phyloP scores from a whole-genome alignment of 2,329 filamentous ascomycete species.

The Aspergillus sp. region DNA sequence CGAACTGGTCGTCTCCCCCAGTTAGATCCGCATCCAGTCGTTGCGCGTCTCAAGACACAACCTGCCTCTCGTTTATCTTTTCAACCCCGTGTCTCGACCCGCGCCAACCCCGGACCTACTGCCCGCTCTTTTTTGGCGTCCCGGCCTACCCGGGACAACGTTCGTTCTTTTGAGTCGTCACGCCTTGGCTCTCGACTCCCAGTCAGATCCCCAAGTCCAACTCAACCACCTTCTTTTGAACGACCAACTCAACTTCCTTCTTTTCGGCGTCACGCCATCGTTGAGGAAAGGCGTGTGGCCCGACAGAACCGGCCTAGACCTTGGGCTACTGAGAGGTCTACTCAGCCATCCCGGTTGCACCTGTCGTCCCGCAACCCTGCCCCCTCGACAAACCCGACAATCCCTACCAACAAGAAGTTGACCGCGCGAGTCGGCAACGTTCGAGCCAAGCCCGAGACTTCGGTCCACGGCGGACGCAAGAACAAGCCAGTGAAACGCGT shows the following conservation, averaged over 20 bases:
- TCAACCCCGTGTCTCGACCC: conserved; percentile 12
- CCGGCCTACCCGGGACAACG: conserved; percentile 9
- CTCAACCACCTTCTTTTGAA: conserved; percentile 6
- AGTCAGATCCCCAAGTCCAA: conserved; percentile 11
- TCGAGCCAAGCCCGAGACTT: conserved; percentile 15
- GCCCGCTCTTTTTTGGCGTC: conserved; percentile 13
- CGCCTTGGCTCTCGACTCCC: conserved; percentile 20
- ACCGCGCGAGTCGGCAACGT: conserved; percentile 11
- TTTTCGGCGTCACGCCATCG: conserved; percentile 4
- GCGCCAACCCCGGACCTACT: conserved; percentile 14
- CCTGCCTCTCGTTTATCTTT: conserved; percentile 10
- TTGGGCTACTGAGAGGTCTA: conserved; percentile 11
- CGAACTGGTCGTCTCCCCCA: neutral
- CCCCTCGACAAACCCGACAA: neutral
- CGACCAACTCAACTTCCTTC: conserved; percentile 1
- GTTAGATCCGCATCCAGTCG: neutral
- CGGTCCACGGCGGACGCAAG: conserved; percentile 12
- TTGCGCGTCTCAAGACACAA: conserved; percentile 2
- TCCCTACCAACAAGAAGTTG: conserved; percentile 7
- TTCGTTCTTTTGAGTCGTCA: conserved; percentile 15
- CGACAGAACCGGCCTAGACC: conserved; percentile 16
- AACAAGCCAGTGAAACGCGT: conserved; percentile 8
- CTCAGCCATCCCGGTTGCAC: conserved; percentile 7
- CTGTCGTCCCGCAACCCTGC: conserved; percentile 6
- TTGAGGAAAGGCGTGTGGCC: conserved; percentile 15